A percentile compares a stretch with the other conserved stretches of the same genome.
phyloP scores from a whole-genome alignment of 495 filamentous ascomycete species.

The Cryomyces minteri region DNA sequence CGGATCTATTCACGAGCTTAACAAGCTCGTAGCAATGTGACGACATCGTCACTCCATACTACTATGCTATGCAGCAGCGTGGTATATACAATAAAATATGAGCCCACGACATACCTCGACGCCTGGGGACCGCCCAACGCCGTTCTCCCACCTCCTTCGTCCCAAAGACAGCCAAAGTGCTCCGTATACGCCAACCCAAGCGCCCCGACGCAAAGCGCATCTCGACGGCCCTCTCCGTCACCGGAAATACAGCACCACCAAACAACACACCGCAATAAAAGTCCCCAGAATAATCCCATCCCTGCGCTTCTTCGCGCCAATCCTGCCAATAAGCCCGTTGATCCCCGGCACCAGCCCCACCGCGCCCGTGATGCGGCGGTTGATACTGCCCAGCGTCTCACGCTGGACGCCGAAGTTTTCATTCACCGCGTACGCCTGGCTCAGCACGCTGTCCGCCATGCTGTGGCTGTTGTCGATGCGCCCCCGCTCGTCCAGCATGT shows the following conservation, averaged over 20 bases:
- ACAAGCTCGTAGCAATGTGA: too few relatives aligned
- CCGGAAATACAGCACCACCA: constrained; percentile 70
- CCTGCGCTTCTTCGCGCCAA: constrained; percentile 84
- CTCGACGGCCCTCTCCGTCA: constrained; percentile 14
- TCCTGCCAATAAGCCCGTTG: constrained; percentile 82
- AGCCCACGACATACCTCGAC: too few relatives aligned
- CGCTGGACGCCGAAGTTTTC: constrained; percentile 77
- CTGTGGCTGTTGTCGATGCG: constrained; percentile 75
- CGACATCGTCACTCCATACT: too few relatives aligned
- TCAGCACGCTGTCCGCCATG: constrained; percentile 76
- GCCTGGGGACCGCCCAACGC: too few relatives aligned
- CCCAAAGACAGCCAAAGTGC: too few relatives aligned
- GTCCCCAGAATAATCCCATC: constrained; percentile 84
- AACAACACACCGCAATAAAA: constrained; percentile 81
- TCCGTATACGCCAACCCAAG: too few relatives aligned
- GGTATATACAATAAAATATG: too few relatives aligned
- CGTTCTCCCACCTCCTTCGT: too few relatives aligned
- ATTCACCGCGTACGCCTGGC: constrained; percentile 93
- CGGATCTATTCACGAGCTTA: too few relatives aligned
- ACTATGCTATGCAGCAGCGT: too few relatives aligned
- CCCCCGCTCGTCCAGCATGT: constrained; percentile 83
- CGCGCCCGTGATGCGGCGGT: constrained; percentile 70
- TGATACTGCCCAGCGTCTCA: constrained; percentile 70
- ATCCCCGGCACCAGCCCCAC: constrained; percentile 85
- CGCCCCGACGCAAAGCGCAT: too few relatives aligned